Conservation (phyloP, 305 asterid species). For the Solanum aculeatissimum region DNA sequence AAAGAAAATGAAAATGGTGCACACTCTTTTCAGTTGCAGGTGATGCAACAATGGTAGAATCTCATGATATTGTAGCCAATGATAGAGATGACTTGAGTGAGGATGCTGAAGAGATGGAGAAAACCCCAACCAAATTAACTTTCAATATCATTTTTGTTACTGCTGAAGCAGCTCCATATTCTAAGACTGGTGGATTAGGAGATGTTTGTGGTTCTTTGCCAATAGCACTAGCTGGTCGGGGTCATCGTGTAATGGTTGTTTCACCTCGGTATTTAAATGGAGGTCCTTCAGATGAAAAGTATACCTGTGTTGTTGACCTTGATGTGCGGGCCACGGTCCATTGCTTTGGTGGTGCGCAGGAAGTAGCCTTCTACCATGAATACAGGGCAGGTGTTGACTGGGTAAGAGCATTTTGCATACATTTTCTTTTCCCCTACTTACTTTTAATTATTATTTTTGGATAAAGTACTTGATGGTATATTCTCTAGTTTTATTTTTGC, state of each 20-base stretch:
- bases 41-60: slow-evolving; percentile 23
- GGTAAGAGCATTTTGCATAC: slow-evolving; percentile 27
- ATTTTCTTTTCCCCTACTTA: background rate
- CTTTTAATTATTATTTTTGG: background rate
- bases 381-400: slow-evolving; percentile 94
- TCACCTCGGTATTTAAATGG: slow-evolving; percentile 72
- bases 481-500: background rate
- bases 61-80: slow-evolving; percentile 15
- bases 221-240: slow-evolving; percentile 70
- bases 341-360: slow-evolving; percentile 70
- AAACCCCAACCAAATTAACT: slow-evolving; percentile 17
- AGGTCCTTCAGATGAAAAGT: slow-evolving; percentile 38
- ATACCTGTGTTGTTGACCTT: slow-evolving; percentile 46
- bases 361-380: slow-evolving; percentile 79
- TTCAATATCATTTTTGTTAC: slow-evolving; percentile 59
- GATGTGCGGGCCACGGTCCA: slow-evolving; percentile 31
- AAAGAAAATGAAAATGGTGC: background rate
- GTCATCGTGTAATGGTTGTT: slow-evolving; percentile 93
- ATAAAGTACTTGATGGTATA: background rate
- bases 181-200: slow-evolving; percentile 95
- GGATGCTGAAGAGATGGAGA: slow-evolving; percentile 15
- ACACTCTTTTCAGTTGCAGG: slow-evolving; percentile 22
- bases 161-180: slow-evolving; percentile 89
- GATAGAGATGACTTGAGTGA: slow-evolving; percentile 18
- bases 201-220: slow-evolving; percentile 98